Percentiles rank a stretch among this genome's conserved stretches.
Conservation (phyloP, 1,284 basidiomycete genomes). For the Mycosarcoma mackinlayi region DNA sequence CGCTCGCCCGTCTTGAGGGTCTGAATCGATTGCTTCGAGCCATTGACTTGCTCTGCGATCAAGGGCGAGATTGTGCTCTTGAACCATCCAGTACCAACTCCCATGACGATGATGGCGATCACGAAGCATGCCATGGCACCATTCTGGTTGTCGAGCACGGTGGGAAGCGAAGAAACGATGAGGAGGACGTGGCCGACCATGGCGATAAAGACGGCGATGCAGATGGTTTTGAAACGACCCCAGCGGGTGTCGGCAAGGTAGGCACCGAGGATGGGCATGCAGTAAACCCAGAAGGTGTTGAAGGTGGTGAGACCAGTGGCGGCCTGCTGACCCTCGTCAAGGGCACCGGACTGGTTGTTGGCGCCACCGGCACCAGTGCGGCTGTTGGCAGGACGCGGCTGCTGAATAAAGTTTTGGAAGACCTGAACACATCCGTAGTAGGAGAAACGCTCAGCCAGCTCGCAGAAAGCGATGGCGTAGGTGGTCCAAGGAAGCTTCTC, state of each 20-base stretch:
- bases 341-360: conserved; percentile 59
- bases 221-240: conserved; percentile 71
- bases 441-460: conserved; percentile 67
- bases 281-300: conserved; percentile 65
- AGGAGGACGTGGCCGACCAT: conserved; percentile 76
- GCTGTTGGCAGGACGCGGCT: conserved; percentile 51
- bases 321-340: conserved; percentile 62
- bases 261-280: conserved; percentile 64
- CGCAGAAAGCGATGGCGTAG: conserved; percentile 65
- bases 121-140: conserved; percentile 76
- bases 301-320: conserved; percentile 66
- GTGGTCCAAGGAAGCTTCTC: conserved; percentile 63
- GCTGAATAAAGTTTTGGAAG: conserved; percentile 65
- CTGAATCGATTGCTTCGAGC: conserved; percentile 57
- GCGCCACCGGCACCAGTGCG: conserved; percentile 56
- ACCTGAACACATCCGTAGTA: conserved; percentile 65
- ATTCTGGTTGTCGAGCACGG: conserved; percentile 74
- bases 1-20: conserved; percentile 75
- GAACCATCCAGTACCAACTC: conserved; percentile 78
- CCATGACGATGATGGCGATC: conserved; percentile 64
- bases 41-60: conserved; percentile 71
- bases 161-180: conserved; percentile 78
- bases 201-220: conserved; percentile 68
- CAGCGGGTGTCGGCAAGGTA: conserved; percentile 70
- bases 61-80: conserved; percentile 71